Evolutionary conservation across 306 rosid species (phyloP).

Genomic region (Acmispon strigosus): DNA sequence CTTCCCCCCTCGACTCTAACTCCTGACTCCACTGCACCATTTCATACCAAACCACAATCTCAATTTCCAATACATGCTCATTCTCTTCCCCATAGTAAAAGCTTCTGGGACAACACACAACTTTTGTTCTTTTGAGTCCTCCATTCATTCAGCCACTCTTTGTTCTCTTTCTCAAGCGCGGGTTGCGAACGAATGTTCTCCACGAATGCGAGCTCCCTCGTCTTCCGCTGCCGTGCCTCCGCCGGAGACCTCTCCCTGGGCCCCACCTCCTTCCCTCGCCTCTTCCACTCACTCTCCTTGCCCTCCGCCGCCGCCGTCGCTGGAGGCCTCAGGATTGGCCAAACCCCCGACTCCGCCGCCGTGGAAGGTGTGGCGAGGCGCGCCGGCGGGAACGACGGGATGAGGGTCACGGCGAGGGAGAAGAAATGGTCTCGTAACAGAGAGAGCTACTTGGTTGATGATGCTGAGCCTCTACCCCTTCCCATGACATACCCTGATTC

Average conservation of each 20-base stretch:
- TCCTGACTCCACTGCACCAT: too few species aligned
- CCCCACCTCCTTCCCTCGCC: conserved; percentile 36
- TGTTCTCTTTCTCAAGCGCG: too few species aligned
- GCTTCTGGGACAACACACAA: too few species aligned
- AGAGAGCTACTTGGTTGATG: conserved; percentile 70
- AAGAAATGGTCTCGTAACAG: conserved; percentile 67
- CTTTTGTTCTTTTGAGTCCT: too few species aligned
- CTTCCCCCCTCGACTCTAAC: too few species aligned
- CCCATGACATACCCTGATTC: conserved; percentile 85
- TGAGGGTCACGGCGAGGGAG: conserved; percentile 63
- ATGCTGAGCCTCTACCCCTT: conserved; percentile 70
- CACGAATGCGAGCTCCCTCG: conserved; percentile 37
- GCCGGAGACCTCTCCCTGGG: conserved; percentile 41
- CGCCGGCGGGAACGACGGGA: conserved; percentile 28
- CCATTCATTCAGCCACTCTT: too few species aligned
- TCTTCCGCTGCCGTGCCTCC: conserved; percentile 46
- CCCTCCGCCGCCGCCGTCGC: conserved; percentile 33
- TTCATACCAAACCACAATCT: too few species aligned
- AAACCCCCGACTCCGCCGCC: conserved; percentile 33
- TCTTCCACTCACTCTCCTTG: conserved; percentile 44
- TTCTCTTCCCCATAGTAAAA: too few species aligned
- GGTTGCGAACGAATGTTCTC: conserved; percentile 53
- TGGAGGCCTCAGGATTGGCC: conserved; percentile 43
- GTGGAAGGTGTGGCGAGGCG: conserved; percentile 23
- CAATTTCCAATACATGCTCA: too few species aligned